Percentiles rank a stretch among this genome's conserved stretches.
These are phyloP conservation scores for Chloranthus sessilifolius DNA, from an alignment of 164 flowering plant genomes.

Conservation along the genomic window DNA sequence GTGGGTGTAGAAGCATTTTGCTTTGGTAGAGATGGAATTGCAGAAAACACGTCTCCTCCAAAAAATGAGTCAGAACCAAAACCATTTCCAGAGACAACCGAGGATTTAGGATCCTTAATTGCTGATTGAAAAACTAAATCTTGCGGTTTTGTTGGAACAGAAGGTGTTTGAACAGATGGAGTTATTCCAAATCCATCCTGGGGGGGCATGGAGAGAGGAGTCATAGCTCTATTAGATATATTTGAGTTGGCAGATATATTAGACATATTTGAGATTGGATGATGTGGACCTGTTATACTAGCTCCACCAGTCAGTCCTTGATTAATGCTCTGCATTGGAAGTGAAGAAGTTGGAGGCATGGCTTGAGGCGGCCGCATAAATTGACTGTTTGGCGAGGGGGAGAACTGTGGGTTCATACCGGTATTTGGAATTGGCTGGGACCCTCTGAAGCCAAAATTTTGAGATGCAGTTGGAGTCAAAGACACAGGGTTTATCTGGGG, in stretches of 20 bases:
- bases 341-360: constrained; percentile 41
- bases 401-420: constrained; percentile 29
- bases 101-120: constrained; percentile 40
- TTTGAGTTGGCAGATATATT: constrained; percentile 33
- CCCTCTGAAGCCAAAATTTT: constrained; percentile 48
- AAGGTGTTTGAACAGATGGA: constrained; percentile 14
- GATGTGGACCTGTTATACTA: constrained; percentile 16
- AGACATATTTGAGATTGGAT: constrained; percentile 38
- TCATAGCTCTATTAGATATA: no score
- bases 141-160: constrained; percentile 28
- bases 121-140: constrained; percentile 21
- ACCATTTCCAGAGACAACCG: constrained; percentile 58
- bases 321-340: constrained; percentile 32
- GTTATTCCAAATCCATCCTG: constrained; percentile 2
- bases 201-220: not conserved
- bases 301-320: constrained; percentile 32
- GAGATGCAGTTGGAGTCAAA: constrained; percentile 33
- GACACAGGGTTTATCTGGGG: constrained; percentile 72
- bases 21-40: constrained; percentile 31
- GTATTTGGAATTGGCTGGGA: constrained; percentile 32
- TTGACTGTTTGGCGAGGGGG: constrained; percentile 43
- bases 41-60: constrained; percentile 62
- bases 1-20: constrained; percentile 25
- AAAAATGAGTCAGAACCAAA: constrained; percentile 42
- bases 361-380: no score